Base-by-base conservation (phyloP, 805 yeast species). In the Candida tallmaniae region DNA sequence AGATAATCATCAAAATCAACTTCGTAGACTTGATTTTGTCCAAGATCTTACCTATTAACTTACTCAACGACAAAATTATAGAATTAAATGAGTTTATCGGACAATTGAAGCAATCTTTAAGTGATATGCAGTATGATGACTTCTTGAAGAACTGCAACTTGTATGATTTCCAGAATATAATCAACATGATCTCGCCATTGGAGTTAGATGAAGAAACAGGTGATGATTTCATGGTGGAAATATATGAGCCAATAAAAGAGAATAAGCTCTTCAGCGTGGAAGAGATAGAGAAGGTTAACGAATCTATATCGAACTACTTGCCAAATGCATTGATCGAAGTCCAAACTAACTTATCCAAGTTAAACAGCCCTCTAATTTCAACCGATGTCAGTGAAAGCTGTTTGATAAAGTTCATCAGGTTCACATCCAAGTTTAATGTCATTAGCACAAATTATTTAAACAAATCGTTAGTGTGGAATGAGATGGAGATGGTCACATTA, bases 101-200 rank as follows among this genome's bases (percentile, higher is more conserved):
- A 2, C 48, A 48, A 4, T 41, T 61, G 7, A 66, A 71, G n/a
- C 31, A 50, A 1, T 54, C 65, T 14, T 51, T 82, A 40, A 60
- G 63, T 3, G 52, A 58, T 7, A 43, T 65, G 6, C 82, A 79
- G 46, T 71, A 70, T 24, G 65, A 62, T 13, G 50, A 58, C 2
- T 55, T 82, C 11, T 56, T 83, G 25, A 57, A 62, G 12, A 72
- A 68, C 26, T 73, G 84, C 16, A 74, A 74, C 0, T 54, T 83
- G 21, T 63, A 62, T n/a, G 74, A 80, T 36, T 76, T 73, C 45
- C 76, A 68, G 51, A 83, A 80, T 49, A 55, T 83, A 32, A 64
- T 81, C 38, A 79, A 80, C 47, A 78, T 83, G 82, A 79, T 83
- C n/a, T 78, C 75, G 54, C 81, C 83, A 10, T 55, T 80, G 13